Evolutionary conservation across 306 rosid genomes (phyloP).

Genomic region (Quillaja saponaria): DNA sequence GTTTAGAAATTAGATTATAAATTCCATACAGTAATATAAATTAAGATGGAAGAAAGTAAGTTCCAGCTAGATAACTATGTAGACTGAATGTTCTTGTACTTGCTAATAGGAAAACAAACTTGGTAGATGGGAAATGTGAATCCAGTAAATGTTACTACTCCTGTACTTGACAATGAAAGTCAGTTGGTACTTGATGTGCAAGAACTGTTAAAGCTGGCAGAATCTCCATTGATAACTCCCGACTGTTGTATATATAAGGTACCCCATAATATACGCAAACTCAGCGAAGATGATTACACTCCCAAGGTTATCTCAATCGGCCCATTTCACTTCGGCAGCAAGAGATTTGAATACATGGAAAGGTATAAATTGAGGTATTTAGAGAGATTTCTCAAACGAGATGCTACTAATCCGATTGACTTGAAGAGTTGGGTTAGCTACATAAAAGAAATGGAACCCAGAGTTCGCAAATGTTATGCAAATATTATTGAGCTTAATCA

Average conservation of each 20-base stretch:
- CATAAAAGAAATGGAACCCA: background rate
- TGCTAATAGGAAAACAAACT: too few species aligned
- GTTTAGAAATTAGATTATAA: too few species aligned
- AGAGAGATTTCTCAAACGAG: background rate
- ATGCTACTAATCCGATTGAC: background rate
- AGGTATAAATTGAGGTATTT: too few species aligned
- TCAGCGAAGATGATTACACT: background rate
- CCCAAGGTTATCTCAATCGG: background rate
- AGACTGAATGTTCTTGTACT: too few species aligned
- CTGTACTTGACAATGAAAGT: too few species aligned
- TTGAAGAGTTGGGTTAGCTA: background rate
- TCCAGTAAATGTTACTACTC: too few species aligned
- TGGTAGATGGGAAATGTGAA: too few species aligned
- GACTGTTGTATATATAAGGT: constrained; percentile 11
- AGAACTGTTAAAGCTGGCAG: background rate
- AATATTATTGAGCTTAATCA: background rate
- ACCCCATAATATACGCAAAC: background rate
- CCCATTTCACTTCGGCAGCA: too few species aligned
- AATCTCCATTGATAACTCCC: background rate
- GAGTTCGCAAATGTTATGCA: background rate
- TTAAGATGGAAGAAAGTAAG: too few species aligned
- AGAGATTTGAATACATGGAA: too few species aligned
- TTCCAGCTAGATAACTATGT: too few species aligned
- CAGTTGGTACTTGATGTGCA: background rate
- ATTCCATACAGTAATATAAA: too few species aligned